These are phyloP conservation scores for Dissophora globulifera DNA, from an alignment of 192 early-diverging fungal genomes.

Conservation along the genomic window DNA sequence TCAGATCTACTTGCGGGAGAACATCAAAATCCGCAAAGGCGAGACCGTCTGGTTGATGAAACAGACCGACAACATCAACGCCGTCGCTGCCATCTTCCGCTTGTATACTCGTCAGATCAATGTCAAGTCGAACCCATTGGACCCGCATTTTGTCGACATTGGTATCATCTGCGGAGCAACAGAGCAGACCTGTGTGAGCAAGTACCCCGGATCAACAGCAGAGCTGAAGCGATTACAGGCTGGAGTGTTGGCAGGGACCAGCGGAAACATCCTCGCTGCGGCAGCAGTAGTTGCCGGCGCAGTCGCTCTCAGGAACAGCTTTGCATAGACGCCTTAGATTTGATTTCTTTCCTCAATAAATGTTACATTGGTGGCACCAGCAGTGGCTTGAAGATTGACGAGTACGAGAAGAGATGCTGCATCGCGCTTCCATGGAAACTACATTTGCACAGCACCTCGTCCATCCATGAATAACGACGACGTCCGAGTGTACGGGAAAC, in stretches of 20 bases:
- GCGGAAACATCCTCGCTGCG: conserved; percentile 23
- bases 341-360: background rate
- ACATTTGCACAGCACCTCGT: too few relatives aligned
- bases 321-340: conserved; percentile 9
- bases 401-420: too few relatives aligned
- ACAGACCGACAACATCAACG: conserved; percentile 62
- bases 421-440: background rate
- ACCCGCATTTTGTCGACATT: conserved; percentile 74
- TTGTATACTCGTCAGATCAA: conserved; percentile 71
- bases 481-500: conserved; percentile 31
- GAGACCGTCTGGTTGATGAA: conserved; percentile 80
- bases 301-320: conserved; percentile 25
- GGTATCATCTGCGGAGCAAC: conserved; percentile 60
- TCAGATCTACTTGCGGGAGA: conserved; percentile 73
- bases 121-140: conserved; percentile 66
- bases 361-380: too few relatives aligned
- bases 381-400: too few relatives aligned
- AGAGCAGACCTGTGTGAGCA: conserved; percentile 37
- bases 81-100: conserved; percentile 73
- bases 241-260: conserved; percentile 41
- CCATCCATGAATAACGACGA: conserved; percentile 15
- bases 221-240: conserved; percentile 38
- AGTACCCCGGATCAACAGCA: conserved; percentile 38
- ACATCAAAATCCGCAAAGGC: conserved; percentile 95
- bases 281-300: conserved; percentile 41